phyloP scores from a whole-genome alignment of 768 basidiomycete species.

The Leucosporidium yakuticum region DNA sequence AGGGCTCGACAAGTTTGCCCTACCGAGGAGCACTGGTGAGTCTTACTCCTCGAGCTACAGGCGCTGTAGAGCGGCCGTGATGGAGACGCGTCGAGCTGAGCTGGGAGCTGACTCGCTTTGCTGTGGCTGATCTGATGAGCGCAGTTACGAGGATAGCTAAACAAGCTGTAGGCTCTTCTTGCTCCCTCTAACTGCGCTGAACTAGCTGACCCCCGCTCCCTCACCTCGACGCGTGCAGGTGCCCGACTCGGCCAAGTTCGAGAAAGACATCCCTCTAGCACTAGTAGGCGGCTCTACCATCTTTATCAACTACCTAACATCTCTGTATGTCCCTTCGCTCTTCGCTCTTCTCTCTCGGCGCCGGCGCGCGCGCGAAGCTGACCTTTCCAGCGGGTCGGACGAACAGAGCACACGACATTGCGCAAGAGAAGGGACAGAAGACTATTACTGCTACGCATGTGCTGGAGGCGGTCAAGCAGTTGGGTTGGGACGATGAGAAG shows the following conservation, averaged over 20 bases:
- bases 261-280: slow-evolving; percentile 80
- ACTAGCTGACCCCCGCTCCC: background rate
- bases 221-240: slow-evolving; percentile 51
- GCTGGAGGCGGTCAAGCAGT: slow-evolving; percentile 33
- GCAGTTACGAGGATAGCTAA: slow-evolving; percentile 21
- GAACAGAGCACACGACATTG: slow-evolving; percentile 34
- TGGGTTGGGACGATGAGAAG: slow-evolving; percentile 37
- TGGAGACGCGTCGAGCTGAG: too few species aligned
- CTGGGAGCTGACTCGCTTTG: too few species aligned
- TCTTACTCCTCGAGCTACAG: too few species aligned
- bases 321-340: slow-evolving; percentile 39
- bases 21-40: too few species aligned
- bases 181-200: background rate
- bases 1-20: too few species aligned
- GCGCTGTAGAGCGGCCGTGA: too few species aligned
- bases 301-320: slow-evolving; percentile 89
- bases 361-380: background rate
- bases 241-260: slow-evolving; percentile 75
- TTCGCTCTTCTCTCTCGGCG: background rate
- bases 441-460: slow-evolving; percentile 38
- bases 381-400: background rate
- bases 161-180: background rate
- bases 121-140: background rate
- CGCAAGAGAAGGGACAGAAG: slow-evolving; percentile 29
- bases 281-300: slow-evolving; percentile 84